These are phyloP conservation scores for Volvariella volvacea DNA, from an alignment of 1,284 basidiomycete genomes.

Conservation along the genomic window DNA sequence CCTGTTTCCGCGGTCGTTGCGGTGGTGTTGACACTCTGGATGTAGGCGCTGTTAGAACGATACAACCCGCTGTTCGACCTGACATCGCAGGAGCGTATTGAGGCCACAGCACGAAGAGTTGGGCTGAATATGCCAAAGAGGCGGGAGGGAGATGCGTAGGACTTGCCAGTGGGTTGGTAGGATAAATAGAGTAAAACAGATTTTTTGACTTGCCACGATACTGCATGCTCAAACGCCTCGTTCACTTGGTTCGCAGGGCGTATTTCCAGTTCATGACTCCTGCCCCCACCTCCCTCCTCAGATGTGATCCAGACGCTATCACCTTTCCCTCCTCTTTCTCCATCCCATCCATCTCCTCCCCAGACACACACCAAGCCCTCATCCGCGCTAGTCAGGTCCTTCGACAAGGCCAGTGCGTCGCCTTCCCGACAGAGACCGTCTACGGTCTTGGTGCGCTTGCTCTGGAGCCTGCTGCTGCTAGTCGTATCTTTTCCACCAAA, in stretches of 20 bases:
- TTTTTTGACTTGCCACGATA: too few relatives aligned
- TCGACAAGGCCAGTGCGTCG: constrained; percentile 50
- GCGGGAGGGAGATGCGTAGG: constrained; percentile 13
- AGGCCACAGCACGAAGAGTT: constrained; percentile 81
- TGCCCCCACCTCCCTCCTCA: constrained; percentile 33
- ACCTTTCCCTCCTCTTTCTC: constrained; percentile 35
- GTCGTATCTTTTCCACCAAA: constrained; percentile 85
- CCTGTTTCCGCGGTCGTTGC: not conserved
- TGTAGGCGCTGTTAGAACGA: constrained; percentile 65
- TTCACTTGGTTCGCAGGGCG: not conserved
- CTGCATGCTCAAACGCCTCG: too few relatives aligned
- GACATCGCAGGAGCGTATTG: constrained; percentile 71
- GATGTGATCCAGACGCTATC: constrained; percentile 52
- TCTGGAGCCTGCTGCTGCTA: constrained; percentile 57
- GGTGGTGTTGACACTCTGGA: constrained; percentile 7
- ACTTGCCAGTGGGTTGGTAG: not conserved
- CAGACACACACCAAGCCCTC: constrained; percentile 39
- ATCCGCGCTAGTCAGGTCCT: constrained; percentile 43
- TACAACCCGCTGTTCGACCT: constrained; percentile 85
- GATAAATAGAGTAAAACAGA: constrained; percentile 8
- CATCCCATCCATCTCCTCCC: constrained; percentile 35
- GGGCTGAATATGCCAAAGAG: constrained; percentile 68
- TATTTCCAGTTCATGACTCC: constrained; percentile 16
- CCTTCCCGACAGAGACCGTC: constrained; percentile 97
- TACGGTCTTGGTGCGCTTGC: constrained; percentile 94